A percentile compares a stretch with the other conserved stretches of the same genome.
Evolutionary conservation across 108 stramenopile species (phyloP).

Genomic region (Epithemia pelagica): DNA sequence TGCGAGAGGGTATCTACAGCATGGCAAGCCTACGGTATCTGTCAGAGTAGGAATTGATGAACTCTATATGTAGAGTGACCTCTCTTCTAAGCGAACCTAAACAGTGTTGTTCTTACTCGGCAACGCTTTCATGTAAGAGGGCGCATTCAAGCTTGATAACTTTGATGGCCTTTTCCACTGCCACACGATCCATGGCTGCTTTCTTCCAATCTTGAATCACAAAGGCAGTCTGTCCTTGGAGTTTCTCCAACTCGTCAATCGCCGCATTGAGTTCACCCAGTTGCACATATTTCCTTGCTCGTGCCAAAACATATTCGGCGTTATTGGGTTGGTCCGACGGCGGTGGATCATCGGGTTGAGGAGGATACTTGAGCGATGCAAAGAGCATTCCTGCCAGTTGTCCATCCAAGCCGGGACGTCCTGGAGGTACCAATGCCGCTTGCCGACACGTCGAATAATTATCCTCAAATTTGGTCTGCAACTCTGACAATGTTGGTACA

Average conservation of each 20-base stretch:
- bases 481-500: constrained; percentile 59
- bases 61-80: background rate
- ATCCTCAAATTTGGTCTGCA: constrained; percentile 66
- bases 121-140: constrained; percentile 59
- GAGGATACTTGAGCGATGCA: constrained; percentile 55
- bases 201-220: constrained; percentile 69
- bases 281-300: constrained; percentile 60
- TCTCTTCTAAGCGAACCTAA: background rate
- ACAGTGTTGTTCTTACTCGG: background rate
- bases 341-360: constrained; percentile 51
- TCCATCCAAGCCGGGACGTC: constrained; percentile 55
- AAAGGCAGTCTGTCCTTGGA: constrained; percentile 71
- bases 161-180: constrained; percentile 72
- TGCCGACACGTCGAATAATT: constrained; percentile 48
- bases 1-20: no score
- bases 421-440: constrained; percentile 71
- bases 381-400: constrained; percentile 74
- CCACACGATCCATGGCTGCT: constrained; percentile 55
- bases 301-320: constrained; percentile 58
- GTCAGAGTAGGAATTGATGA: no score
- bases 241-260: constrained; percentile 48
- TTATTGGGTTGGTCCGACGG: constrained; percentile 50
- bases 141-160: constrained; percentile 80
- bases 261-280: constrained; percentile 71
- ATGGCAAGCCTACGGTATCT: no score